phyloP scores from a whole-genome alignment of 352 stramenopile species.

The Phytopythium mirpurense region DNA sequence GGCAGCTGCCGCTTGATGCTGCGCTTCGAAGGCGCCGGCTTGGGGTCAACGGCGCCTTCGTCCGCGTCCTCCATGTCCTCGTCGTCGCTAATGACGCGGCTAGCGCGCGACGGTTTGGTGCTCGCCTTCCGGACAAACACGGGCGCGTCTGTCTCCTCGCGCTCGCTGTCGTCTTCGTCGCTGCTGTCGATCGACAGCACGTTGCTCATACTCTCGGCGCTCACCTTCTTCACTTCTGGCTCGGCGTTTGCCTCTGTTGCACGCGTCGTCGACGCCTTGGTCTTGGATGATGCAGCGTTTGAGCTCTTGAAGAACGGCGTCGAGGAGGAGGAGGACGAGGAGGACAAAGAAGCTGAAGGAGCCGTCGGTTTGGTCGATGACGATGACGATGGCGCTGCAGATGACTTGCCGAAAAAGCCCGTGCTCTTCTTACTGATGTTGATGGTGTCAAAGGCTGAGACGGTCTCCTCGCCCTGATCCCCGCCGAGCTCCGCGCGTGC shows the following conservation, averaged over 20 bases:
- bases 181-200: constrained; percentile 70
- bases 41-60: constrained; percentile 12
- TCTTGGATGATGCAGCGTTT: constrained; percentile 13
- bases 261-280: constrained; percentile 16
- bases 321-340: constrained; percentile 11
- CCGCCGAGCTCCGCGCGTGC: constrained; percentile 45
- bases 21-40: constrained; percentile 16
- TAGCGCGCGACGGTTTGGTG: constrained; percentile 20
- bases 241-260: constrained; percentile 12
- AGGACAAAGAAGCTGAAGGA: constrained; percentile 3
- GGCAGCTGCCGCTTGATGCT: constrained; percentile 48
- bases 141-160: constrained; percentile 45
- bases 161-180: constrained; percentile 40
- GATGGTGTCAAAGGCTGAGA: constrained; percentile 59
- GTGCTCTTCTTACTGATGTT: constrained; percentile 26
- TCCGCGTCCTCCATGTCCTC: constrained; percentile 39
- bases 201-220: constrained; percentile 50
- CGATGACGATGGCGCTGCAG: neutral
- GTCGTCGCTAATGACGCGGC: constrained; percentile 68
- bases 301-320: constrained; percentile 30
- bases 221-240: constrained; percentile 31
- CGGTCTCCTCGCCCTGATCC: constrained; percentile 52
- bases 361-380: constrained; percentile 5
- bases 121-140: constrained; percentile 62
- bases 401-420: constrained; percentile 30